phyloP scores from a whole-genome alignment of 2,329 filamentous ascomycete genomes.

The Hirsutella rhossiliensis region DNA sequence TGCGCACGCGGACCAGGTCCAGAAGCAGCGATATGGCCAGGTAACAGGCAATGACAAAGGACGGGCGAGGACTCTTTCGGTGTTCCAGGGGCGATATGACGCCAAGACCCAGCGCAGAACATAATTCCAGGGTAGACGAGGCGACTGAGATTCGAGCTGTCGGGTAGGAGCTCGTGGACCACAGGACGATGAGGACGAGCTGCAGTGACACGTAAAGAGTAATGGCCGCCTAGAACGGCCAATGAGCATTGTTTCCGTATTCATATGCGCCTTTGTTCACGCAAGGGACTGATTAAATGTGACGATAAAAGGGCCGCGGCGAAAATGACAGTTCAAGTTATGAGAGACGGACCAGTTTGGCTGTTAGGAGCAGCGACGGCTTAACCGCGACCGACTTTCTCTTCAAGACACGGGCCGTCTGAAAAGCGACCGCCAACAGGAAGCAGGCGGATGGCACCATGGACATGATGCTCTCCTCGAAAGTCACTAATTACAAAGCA shows the following conservation, averaged over 20 bases:
- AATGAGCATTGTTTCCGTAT: not conserved
- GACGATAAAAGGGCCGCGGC: too few relatives aligned
- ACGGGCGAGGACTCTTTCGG: not conserved
- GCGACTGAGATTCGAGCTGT: not conserved
- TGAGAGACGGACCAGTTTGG: too few relatives aligned
- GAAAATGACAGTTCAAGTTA: too few relatives aligned
- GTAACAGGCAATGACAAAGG: not conserved
- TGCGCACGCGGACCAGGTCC: not conserved
- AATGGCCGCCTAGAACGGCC: not conserved
- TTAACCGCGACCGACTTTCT: too few relatives aligned
- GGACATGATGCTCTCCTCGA: not conserved
- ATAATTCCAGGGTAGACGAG: not conserved
- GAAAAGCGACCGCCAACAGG: too few relatives aligned
- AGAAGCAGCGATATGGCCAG: not conserved
- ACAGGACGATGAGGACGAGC: not conserved
- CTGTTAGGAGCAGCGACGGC: too few relatives aligned
- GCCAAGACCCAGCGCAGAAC: not conserved
- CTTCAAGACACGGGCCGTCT: too few relatives aligned
- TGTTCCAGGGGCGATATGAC: not conserved
- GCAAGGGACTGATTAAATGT: not conserved
- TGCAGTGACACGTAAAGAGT: not conserved
- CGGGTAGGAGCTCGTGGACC: not conserved
- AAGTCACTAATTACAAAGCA: too few relatives aligned
- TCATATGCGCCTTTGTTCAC: not conserved
- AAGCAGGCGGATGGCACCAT: not conserved